phyloP scores from a whole-genome alignment of 2,329 filamentous ascomycete species.

The Aspergillus piperis region DNA sequence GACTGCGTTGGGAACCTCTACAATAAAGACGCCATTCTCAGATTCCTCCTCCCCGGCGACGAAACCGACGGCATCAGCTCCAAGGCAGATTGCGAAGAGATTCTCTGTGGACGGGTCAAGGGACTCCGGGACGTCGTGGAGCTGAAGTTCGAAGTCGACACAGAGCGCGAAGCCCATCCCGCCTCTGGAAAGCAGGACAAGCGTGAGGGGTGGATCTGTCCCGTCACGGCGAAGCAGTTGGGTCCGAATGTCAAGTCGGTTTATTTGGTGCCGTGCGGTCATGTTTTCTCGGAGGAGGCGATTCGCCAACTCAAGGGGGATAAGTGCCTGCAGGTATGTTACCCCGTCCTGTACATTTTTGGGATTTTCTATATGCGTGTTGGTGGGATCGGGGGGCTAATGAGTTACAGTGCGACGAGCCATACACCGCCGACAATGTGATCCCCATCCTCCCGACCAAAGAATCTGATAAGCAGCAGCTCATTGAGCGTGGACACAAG shows the following conservation, averaged over 20 bases:
- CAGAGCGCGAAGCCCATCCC: constrained; percentile 40
- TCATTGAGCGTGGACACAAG: constrained; percentile 67
- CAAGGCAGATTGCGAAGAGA: constrained; percentile 62
- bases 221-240: constrained; percentile 81
- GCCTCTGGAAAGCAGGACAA: constrained; percentile 40
- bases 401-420: constrained; percentile 66
- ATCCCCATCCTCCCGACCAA: constrained; percentile 77
- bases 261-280: constrained; percentile 91
- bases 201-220: constrained; percentile 72
- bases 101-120: constrained; percentile 66
- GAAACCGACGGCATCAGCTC: constrained; percentile 55
- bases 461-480: constrained; percentile 67
- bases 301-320: constrained; percentile 76
- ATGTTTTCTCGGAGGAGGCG: constrained; percentile 86
- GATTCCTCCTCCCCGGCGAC: constrained; percentile 61
- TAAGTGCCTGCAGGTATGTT: constrained; percentile 57
- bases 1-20: constrained; percentile 84
- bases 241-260: constrained; percentile 78
- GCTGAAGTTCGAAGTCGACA: constrained; percentile 69
- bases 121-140: constrained; percentile 84
- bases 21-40: constrained; percentile 89
- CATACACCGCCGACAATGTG: constrained; percentile 72
- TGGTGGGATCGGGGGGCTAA: not conserved
- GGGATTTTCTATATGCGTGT: too few species aligned
- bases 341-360: too few species aligned